Conservation (phyloP, 129 eudicot genomes). For the Ambrosia trifida region DNA sequence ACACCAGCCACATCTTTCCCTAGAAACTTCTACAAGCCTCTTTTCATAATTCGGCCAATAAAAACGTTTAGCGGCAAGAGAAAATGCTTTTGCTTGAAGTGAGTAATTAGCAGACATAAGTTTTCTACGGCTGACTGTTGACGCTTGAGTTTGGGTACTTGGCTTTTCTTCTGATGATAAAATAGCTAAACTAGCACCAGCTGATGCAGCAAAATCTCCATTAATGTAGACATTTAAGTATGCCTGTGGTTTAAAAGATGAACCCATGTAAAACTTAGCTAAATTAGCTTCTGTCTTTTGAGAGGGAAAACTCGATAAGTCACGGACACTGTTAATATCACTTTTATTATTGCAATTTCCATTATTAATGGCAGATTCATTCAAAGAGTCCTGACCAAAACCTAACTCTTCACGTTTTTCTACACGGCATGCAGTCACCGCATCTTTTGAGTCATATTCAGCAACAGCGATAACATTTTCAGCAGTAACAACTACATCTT, state of each 20-base stretch:
- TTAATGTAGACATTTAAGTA: conserved; percentile 66
- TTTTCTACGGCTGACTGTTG: conserved; percentile 47
- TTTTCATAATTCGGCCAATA: conserved; percentile 93
- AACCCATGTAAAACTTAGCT: conserved; percentile 55
- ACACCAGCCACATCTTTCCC: conserved; percentile 99
- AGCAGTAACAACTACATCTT: conserved; percentile 5
- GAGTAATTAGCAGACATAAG: conserved; percentile 53
- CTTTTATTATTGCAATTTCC: conserved; percentile 23
- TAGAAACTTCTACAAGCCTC: conserved; percentile 78
- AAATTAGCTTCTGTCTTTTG: conserved; percentile 24
- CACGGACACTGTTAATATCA: conserved; percentile 18
- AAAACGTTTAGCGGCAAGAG: conserved; percentile 69
- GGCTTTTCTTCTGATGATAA: conserved; percentile 74
- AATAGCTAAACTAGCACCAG: conserved; percentile 75
- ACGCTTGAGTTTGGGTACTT: conserved; percentile 43
- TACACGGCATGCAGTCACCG: conserved; percentile 18
- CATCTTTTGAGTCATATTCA: conserved; percentile 28
- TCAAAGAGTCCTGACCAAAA: conserved; percentile 15
- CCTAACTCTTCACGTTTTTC: conserved; percentile 14
- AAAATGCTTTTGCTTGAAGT: conserved; percentile 83
- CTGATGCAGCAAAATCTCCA: conserved; percentile 97
- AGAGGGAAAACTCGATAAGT: conserved; percentile 19
- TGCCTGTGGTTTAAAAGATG: conserved; percentile 53
- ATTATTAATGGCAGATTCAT: conserved; percentile 26
- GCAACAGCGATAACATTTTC: conserved; percentile 40